These are phyloP conservation scores for Peniophora sp. DNA, from an alignment of 1,284 basidiomycete species.

Conservation along the genomic window DNA sequence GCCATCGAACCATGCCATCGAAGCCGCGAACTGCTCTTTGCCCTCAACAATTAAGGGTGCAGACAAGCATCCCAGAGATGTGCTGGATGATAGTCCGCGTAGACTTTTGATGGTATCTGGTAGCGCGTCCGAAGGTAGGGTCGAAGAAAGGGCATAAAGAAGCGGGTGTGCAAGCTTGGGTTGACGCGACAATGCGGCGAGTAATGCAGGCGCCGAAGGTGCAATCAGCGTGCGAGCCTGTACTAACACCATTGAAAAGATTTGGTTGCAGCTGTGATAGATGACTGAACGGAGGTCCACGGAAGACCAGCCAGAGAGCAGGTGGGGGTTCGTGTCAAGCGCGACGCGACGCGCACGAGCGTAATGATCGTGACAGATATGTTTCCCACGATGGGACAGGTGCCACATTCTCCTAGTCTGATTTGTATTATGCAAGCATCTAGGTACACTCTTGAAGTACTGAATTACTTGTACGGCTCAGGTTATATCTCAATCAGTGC, in stretches of 20 bases:
- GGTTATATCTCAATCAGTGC: conserved; percentile 1
- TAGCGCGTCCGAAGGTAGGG: conserved; percentile 26
- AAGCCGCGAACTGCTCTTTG: conserved; percentile 33
- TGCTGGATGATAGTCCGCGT: conserved; percentile 29
- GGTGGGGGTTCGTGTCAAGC: no score
- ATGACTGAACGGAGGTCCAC: no score
- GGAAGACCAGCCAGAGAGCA: neutral
- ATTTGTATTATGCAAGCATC: no score
- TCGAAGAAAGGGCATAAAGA: conserved; percentile 22
- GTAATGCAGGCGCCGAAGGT: conserved; percentile 27
- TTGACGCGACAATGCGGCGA: conserved; percentile 27
- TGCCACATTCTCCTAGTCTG: no score
- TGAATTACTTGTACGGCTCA: no score
- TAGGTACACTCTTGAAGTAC: no score
- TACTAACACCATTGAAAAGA: conserved; percentile 13
- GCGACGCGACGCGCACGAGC: no score
- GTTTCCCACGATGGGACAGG: no score
- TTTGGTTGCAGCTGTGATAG: no score
- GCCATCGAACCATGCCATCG: conserved; percentile 41
- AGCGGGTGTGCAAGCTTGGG: conserved; percentile 32
- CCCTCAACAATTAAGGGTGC: conserved; percentile 26
- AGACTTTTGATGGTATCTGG: conserved; percentile 36
- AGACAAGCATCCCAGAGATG: conserved; percentile 50
- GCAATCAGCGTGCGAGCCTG: conserved; percentile 32
- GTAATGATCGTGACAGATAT: no score